These are phyloP conservation scores for Papiliotrema laurentii DNA, from an alignment of 1,284 basidiomycete species.

Conservation along the genomic window DNA sequence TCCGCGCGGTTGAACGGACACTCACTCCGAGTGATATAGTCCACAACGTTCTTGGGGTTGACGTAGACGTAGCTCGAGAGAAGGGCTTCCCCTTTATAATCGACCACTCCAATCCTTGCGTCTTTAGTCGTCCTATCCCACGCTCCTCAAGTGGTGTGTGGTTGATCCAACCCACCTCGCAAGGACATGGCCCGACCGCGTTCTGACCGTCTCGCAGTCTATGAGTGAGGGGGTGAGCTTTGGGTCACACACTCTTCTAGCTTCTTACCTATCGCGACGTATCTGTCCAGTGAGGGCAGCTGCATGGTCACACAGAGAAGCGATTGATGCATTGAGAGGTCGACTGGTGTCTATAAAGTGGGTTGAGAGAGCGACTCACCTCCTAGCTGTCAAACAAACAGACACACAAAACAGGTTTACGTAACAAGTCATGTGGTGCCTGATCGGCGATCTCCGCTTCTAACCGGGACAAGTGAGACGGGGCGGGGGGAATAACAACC, in stretches of 20 bases:
- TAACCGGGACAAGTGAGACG: too few species aligned
- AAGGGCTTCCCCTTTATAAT: slow-evolving; percentile 49
- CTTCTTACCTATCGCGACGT: slow-evolving; percentile 32
- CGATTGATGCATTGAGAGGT: too few species aligned
- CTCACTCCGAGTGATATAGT: slow-evolving; percentile 52
- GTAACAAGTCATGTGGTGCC: too few species aligned
- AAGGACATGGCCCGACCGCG: slow-evolving; percentile 14
- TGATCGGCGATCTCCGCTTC: too few species aligned
- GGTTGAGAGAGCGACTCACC: too few species aligned
- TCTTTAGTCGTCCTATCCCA: too few species aligned
- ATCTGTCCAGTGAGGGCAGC: slow-evolving; percentile 22
- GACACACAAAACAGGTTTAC: too few species aligned
- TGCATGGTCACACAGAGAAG: slow-evolving; percentile 1
- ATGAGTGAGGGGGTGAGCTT: neutral
- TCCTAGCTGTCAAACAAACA: too few species aligned
- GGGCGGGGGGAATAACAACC: too few species aligned
- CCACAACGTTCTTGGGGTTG: slow-evolving; percentile 50
- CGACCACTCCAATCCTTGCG: slow-evolving; percentile 49
- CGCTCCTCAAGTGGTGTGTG: too few species aligned
- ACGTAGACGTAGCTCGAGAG: slow-evolving; percentile 51
- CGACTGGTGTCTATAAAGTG: too few species aligned
- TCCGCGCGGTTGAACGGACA: too few species aligned
- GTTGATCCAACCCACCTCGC: slow-evolving; percentile 34
- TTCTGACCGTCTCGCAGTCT: slow-evolving; percentile 44
- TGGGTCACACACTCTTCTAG: neutral